phyloP scores from a whole-genome alignment of 2,329 filamentous ascomycete species.

The Aspergillus sp. region DNA sequence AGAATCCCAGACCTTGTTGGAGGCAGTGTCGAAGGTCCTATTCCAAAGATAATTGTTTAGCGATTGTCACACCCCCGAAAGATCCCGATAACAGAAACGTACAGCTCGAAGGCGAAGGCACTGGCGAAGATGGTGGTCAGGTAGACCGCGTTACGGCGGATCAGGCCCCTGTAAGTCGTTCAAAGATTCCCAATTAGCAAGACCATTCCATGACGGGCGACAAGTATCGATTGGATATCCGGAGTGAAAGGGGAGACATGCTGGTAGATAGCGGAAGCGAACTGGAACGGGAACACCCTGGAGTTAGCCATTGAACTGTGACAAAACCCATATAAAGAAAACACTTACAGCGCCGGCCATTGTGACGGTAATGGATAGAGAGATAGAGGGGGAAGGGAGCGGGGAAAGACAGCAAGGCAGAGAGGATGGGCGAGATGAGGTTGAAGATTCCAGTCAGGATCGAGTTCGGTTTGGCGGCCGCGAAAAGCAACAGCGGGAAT shows the following conservation, averaged over 20 bases:
- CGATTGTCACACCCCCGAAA: neutral
- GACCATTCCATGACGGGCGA: neutral
- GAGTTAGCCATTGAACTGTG: constrained; percentile 34
- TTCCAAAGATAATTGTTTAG: constrained; percentile 26
- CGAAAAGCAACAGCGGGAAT: constrained; percentile 43
- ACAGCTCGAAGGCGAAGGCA: constrained; percentile 95
- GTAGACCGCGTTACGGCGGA: constrained; percentile 87
- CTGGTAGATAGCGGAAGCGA: constrained; percentile 62
- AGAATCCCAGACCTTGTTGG: constrained; percentile 86
- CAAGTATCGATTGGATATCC: constrained; percentile 14
- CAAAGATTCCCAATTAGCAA: constrained; percentile 22
- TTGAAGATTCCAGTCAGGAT: constrained; percentile 32
- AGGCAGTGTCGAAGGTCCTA: constrained; percentile 79
- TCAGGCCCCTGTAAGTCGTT: constrained; percentile 64
- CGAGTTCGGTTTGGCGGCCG: constrained; percentile 18
- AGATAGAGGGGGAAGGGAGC: constrained; percentile 24
- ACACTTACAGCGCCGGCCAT: constrained; percentile 61
- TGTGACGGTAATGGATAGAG: constrained; percentile 39
- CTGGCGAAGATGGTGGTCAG: constrained; percentile 80
- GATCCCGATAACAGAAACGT: constrained; percentile 45
- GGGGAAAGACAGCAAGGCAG: constrained; percentile 22
- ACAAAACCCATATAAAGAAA: constrained; percentile 31
- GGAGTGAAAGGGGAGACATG: constrained; percentile 45
- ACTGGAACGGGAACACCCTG: constrained; percentile 40
- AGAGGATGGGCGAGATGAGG: constrained; percentile 25